Base-by-base conservation (phyloP, 2,329 filamentous ascomycete species). In the Leptographium lundbergii region DNA sequence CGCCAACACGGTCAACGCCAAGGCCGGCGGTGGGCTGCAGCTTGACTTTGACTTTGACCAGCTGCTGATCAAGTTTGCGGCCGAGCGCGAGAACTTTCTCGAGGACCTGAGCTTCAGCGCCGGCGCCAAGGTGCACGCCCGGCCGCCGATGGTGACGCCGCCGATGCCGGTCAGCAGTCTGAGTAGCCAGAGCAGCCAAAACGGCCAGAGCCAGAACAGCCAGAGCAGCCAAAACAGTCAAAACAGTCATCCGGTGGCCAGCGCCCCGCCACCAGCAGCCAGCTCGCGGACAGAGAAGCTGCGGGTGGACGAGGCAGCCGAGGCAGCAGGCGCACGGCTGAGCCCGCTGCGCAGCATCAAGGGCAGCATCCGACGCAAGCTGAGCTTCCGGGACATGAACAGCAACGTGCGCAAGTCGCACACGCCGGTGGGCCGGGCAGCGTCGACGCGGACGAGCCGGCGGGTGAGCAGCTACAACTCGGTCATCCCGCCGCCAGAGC, bases 381-480 rank as follows among this genome's bases (percentile, higher is more conserved):
- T 99, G 73, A 96, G 92, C 66, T 90, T 92, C 71, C 82, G 86
- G 66, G 94, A 96, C 67, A 95, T 97, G 88, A 96, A 88, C 73
- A 97, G 91, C 74, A 39, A 39, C 36, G 54, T 55, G 29, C 54
- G 54, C 22, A 56, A 56, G 19, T 25, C 45, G 27, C 42, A 48
- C 29, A 24, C 24, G 6, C n/a, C 19, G 7, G n/a, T 32, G 27
- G 19, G 55, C 9, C 56, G 47, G n/a, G 13, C 25, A 81, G 81
- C 80, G 61, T 84, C 81, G 53, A 74, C 84, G 63, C 86, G 91
- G 66, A 96, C 91, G 6, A 86, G 91, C 45, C 94, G 85, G 73
- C 84, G 94, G 66, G 76, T 97, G 64, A 97, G 92, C 72, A 95
- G 95, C 70, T 99, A 99, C 73, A 97, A 97, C 71, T 96, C 94